Base-by-base conservation (phyloP, 1,284 basidiomycete species). In the Ganoderma sinense region DNA sequence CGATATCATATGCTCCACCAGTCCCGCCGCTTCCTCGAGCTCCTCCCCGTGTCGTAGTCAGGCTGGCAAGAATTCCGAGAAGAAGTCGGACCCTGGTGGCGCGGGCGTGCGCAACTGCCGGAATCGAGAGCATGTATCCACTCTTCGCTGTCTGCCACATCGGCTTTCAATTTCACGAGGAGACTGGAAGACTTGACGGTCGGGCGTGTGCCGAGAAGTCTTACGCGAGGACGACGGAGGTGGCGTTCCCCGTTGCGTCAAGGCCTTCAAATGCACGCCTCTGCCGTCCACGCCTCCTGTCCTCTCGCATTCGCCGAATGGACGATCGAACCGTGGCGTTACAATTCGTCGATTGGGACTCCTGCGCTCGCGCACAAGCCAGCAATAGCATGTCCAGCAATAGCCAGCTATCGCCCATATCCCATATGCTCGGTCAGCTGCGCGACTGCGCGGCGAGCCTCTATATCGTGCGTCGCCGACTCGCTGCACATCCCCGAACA, bases 391-490 rank as follows among this genome's bases (percentile, higher is more conserved):
- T 16, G 14, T 6, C 8, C 29, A 8, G 56, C 56, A 39, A 23
- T 8, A 20, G 36, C 6, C 20, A 36, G 56, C 56, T 39, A 10
- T 31, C 29, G 56, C 31, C 56, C 16, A 39, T 31, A 39, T 13
- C 33, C 29, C 55, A 56, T 33, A 33, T 33, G 11, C 29, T 14
- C 63, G 55, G 71, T 72, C 71, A 72, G 65, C 68, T 72, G 71
- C 65, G 56, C 56, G 20, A 59, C 56, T 59, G 60, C 66, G 45
- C 66, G 45, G 20, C 20, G 39, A 36, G 33, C 20, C 56, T 33
- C 56, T 56, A 33, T 56, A 39, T 59, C 56, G 56, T 33, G 31
- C 56, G 56, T 59, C 56, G 56, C 33, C 33, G 20, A 59, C 56
- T 39, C 56, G 56, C 56, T 36, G 56, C 31, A 10, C 33, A 58